phyloP scores from a whole-genome alignment of 2,329 filamentous ascomycete species.

The Aspergillus pseudoviridinutans region DNA sequence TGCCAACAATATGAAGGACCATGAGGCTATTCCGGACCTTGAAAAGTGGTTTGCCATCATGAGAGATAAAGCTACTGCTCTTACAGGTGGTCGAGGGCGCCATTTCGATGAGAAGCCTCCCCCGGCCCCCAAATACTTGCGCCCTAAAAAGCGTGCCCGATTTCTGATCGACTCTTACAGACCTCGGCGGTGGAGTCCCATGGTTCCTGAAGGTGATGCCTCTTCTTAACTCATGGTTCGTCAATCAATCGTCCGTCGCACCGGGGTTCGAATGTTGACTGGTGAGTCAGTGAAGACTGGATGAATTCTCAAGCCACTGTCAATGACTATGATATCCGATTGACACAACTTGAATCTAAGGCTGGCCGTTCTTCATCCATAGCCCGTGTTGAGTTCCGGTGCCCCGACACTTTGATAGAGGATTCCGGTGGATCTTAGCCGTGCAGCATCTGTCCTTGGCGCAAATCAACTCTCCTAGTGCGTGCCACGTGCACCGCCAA shows the following conservation, averaged over 20 bases:
- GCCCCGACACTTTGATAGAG: not conserved
- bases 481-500: slow-evolving; percentile 7
- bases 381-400: not conserved
- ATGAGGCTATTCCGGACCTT: slow-evolving; percentile 22
- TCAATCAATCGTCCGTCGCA: not conserved
- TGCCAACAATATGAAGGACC: not conserved
- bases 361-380: not conserved
- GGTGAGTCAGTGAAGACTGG: not conserved
- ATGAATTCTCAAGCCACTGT: not conserved
- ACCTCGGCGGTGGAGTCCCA: slow-evolving; percentile 2
- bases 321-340: not conserved
- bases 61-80: slow-evolving; percentile 30
- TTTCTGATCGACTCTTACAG: slow-evolving; percentile 26
- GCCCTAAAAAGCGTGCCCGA: slow-evolving; percentile 6
- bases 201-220: not conserved
- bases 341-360: not conserved
- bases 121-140: slow-evolving; percentile 4
- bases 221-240: not conserved
- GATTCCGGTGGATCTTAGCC: not conserved
- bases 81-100: slow-evolving; percentile 37
- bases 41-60: slow-evolving; percentile 30
- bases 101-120: slow-evolving; percentile 30
- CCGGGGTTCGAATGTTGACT: not conserved
- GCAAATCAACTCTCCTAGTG: slow-evolving; percentile 7
- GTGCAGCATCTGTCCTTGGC: slow-evolving; percentile 6